Conservation (phyloP, 2,329 filamentous ascomycete genomes). For the Plenodomus biglobosus region DNA sequence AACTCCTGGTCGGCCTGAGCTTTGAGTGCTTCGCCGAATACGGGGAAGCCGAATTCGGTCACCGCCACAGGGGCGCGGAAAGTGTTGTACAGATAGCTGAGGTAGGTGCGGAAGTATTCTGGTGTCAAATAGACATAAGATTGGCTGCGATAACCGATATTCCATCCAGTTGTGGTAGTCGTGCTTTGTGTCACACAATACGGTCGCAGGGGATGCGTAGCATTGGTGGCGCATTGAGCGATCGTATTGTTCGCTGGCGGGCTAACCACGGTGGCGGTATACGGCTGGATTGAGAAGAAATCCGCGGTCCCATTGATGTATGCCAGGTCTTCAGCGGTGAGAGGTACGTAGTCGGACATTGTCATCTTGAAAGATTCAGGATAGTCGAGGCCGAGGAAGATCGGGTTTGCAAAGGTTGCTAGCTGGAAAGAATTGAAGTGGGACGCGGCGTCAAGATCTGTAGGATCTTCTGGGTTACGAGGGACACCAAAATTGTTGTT, state of each 20-base stretch:
- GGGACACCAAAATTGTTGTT: slow-evolving; percentile 46
- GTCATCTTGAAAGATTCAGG: slow-evolving; percentile 49
- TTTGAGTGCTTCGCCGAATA: slow-evolving; percentile 52
- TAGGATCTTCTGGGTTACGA: slow-evolving; percentile 41
- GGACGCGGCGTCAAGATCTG: slow-evolving; percentile 50
- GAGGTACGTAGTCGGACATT: slow-evolving; percentile 44
- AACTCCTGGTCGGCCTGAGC: slow-evolving; percentile 55
- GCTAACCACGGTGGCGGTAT: slow-evolving; percentile 59
- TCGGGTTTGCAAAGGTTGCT: slow-evolving; percentile 54
- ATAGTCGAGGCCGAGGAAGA: slow-evolving; percentile 56
- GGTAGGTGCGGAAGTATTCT: slow-evolving; percentile 57
- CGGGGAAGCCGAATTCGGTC: slow-evolving; percentile 61
- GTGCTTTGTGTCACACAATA: slow-evolving; percentile 56
- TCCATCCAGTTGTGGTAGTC: slow-evolving; percentile 55
- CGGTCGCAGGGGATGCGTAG: slow-evolving; percentile 51
- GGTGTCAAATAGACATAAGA: slow-evolving; percentile 62
- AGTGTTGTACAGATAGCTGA: slow-evolving; percentile 62
- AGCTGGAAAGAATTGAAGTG: slow-evolving; percentile 51
- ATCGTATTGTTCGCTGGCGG: slow-evolving; percentile 50
- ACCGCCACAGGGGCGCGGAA: slow-evolving; percentile 55
- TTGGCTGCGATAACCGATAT: slow-evolving; percentile 59
- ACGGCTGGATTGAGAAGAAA: slow-evolving; percentile 60
- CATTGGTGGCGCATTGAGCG: slow-evolving; percentile 52
- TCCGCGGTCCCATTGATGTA: slow-evolving; percentile 51
- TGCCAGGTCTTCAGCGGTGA: slow-evolving; percentile 52